These are phyloP conservation scores for Schizochytrium sp. DNA, from an alignment of 108 stramenopile genomes.

Conservation along the genomic window DNA sequence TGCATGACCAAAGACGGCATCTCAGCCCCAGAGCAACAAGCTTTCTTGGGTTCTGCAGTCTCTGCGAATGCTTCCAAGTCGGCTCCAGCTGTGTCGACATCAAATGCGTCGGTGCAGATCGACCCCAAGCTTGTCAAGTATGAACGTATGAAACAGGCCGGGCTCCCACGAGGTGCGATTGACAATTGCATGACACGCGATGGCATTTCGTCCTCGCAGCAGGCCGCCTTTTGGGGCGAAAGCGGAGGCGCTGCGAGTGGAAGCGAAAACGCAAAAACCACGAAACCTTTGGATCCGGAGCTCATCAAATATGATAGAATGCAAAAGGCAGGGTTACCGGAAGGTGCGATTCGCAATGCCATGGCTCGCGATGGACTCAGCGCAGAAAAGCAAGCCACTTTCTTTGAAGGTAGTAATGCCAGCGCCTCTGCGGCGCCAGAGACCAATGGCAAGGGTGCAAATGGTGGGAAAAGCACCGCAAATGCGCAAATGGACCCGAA, in stretches of 20 bases:
- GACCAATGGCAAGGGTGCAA: neutral
- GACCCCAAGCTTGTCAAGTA: slow-evolving; percentile 5
- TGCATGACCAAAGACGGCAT: neutral
- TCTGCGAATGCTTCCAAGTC: too few relatives aligned
- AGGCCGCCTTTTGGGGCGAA: neutral
- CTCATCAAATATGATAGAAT: neutral
- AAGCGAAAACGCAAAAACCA: neutral
- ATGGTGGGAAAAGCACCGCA: neutral
- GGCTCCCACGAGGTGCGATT: neutral
- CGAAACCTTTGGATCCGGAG: neutral
- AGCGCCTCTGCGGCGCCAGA: neutral
- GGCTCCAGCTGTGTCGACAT: neutral
- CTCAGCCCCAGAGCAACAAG: neutral
- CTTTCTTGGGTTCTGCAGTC: neutral
- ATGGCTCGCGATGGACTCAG: neutral
- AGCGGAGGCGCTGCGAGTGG: too few relatives aligned
- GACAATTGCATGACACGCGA: neutral
- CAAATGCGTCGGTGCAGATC: neutral
- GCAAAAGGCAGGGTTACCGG: neutral
- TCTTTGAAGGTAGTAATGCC: neutral
- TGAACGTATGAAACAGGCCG: neutral
- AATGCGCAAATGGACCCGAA: neutral
- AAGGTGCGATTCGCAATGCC: neutral
- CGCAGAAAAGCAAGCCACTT: neutral
- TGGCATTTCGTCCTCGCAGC: neutral